Evolutionary conservation across 805 yeast species (phyloP), one percentile per base, ranked within the genome.

Genomic region (Saccharomycopsis olivae): DNA sequence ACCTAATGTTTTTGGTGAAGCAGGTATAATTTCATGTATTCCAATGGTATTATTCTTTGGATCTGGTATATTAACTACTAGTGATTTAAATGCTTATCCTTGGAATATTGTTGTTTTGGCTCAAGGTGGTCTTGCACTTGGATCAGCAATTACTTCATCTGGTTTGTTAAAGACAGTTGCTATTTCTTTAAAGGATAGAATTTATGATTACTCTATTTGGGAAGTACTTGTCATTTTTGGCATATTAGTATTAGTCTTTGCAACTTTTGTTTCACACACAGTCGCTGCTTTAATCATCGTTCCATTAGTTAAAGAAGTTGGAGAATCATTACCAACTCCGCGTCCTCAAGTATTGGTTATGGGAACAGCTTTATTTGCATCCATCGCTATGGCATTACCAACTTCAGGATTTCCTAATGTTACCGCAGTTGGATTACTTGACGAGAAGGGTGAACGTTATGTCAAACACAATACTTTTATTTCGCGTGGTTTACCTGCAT

Each of bases 331-430:
- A 58, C 69, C 75, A 2, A 53, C 18, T 5, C 92, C 95, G n/a
- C 96, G 85, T 58, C 95, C 97, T 28, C 69, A 85, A 47, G 55
- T 88, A 33, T 64, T 89, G 50, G 81, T 89, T 33, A 70, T 74
- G 76, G 66, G 66, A 11, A 65, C 72, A 39, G 77, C 78, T 2
- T 58, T 74, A 47, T 63, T 89, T 46, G 85, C 96, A 52, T 87
- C 96, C 0, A 79, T 83, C 29, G 98, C 97, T 2, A 92, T 92
- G 97, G 98, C 95, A 1, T 65, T 89, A 39, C 97, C 97, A 25
- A 92, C 97, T 0, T 83, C 95, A 2, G 98, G 98, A 0, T 89
- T 89, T 67, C 98, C 98, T 3, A 92, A 92, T 52, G 96, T 92
- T 28, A 88, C 97, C 0, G 98, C 97, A 0, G 86, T 92, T 46